phyloP scores from a whole-genome alignment of 2,329 filamentous ascomycete species.

The Bipolaris oryzae region DNA sequence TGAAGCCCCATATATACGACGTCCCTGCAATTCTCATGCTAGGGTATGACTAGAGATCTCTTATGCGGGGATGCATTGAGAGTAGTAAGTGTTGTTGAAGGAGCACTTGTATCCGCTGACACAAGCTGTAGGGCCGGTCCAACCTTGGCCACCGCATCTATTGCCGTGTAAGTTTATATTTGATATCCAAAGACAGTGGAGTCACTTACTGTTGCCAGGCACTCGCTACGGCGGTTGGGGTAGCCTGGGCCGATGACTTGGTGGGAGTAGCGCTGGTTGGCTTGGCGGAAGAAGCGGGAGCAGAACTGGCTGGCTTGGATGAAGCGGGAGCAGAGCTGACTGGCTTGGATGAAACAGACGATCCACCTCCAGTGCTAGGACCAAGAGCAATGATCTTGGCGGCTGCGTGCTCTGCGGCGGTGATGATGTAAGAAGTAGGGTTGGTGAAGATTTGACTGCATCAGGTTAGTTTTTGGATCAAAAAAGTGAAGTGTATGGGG shows the following conservation, averaged over 20 bases:
- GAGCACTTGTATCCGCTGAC: slow-evolving; percentile 21
- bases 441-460: slow-evolving; percentile 45
- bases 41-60: neutral
- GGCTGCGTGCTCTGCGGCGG: slow-evolving; percentile 46
- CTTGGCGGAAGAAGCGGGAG: too few relatives aligned
- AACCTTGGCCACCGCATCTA: slow-evolving; percentile 30
- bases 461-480: slow-evolving; percentile 16
- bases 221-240: neutral
- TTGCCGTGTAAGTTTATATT: slow-evolving; percentile 3
- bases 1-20: neutral
- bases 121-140: slow-evolving; percentile 27
- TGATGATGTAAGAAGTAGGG: slow-evolving; percentile 48
- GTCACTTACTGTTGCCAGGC: slow-evolving; percentile 11
- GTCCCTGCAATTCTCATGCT: neutral
- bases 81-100: slow-evolving; percentile 12
- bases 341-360: neutral
- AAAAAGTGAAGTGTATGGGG: neutral
- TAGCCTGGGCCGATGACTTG: neutral
- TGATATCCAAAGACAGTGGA: neutral
- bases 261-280: neutral
- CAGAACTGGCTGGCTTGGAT: too few relatives aligned
- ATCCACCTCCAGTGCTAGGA: slow-evolving; percentile 7
- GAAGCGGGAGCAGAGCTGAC: too few relatives aligned
- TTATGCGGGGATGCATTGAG: slow-evolving; percentile 14
- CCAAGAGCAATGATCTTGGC: slow-evolving; percentile 46